phyloP scores from a whole-genome alignment of 768 basidiomycete species.

The Amanita subjunquillea region DNA sequence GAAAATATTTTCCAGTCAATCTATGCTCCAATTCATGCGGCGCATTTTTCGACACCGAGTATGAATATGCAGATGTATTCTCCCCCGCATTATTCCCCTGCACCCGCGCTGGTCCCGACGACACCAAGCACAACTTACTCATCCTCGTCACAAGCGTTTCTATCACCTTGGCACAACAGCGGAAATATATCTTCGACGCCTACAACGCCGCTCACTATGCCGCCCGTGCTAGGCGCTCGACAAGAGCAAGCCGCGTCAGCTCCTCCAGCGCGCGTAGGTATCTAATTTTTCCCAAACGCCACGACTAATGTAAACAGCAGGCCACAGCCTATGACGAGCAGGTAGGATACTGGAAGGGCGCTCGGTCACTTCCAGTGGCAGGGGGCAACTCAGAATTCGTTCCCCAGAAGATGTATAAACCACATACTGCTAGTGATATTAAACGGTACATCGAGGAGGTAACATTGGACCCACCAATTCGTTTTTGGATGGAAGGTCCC shows the following conservation, averaged over 20 bases:
- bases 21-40: background rate
- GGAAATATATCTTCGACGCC: conserved; percentile 1
- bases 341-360: background rate
- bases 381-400: conserved; percentile 30
- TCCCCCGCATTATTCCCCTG: background rate
- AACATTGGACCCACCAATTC: conserved; percentile 50
- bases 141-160: background rate
- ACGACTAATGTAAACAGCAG: background rate
- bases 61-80: background rate
- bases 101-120: background rate
- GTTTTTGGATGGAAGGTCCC: conserved; percentile 45
- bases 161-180: background rate
- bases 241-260: background rate
- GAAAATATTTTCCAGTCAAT: background rate
- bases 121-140: conserved; percentile 1
- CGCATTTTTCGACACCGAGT: background rate
- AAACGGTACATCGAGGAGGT: conserved; percentile 71
- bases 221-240: background rate
- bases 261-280: background rate
- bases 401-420: conserved; percentile 64
- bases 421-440: conserved; percentile 67
- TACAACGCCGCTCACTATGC: conserved; percentile 1
- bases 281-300: background rate
- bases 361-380: background rate
- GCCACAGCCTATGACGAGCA: background rate